Evolutionary conservation across 2,329 filamentous ascomycete species (phyloP), one percentile per base, ranked within the genome.

Genomic region (Botrytis hyacinthi): DNA sequence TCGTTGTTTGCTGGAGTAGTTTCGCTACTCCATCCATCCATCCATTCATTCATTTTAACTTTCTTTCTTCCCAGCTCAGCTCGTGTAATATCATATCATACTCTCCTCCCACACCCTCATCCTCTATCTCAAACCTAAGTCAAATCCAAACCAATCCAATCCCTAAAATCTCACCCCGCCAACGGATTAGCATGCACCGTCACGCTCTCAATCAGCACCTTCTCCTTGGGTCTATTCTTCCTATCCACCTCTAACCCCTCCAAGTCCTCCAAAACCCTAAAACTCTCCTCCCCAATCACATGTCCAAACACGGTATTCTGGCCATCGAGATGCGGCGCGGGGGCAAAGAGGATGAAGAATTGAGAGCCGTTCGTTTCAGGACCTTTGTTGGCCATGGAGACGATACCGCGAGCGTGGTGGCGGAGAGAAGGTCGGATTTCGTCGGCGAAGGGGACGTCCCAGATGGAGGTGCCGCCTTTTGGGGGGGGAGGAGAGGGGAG

Each of bases 291-390:
- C 54, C 88, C 90, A 73, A 91, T 85, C 48, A 95, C 85, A 81
- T 91, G 90, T 18, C 93, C 93, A 83, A 97, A 95, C 2, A 95
- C 91, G 0, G 93, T 95, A 80, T 96, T 96, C 81, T 93, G 88
- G 7, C 93, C 93, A 81, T 96, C 93, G 60, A 97, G 84, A 83
- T 96, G 93, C 54, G 92, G 88, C 40, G 93, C 92, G 77, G 92
- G 90, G 74, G 92, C 92, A 78, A 94, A 92, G 1, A 91, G 89
- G 75, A 96, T 85, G 82, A 95, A 97, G 83, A 96, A 97, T 81
- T 97, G 93, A 67, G 89, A 92, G 26, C 90, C 91, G 80, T 94
- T 94, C 60, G 91, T 92, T 37, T 86, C 87, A 2, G 90, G 89
- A 0, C 92, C 92, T 79, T 92, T 92, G 83, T 94, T 94, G 26